Conservation (phyloP, 768 basidiomycete species). For the Agrocybe praecox region DNA sequence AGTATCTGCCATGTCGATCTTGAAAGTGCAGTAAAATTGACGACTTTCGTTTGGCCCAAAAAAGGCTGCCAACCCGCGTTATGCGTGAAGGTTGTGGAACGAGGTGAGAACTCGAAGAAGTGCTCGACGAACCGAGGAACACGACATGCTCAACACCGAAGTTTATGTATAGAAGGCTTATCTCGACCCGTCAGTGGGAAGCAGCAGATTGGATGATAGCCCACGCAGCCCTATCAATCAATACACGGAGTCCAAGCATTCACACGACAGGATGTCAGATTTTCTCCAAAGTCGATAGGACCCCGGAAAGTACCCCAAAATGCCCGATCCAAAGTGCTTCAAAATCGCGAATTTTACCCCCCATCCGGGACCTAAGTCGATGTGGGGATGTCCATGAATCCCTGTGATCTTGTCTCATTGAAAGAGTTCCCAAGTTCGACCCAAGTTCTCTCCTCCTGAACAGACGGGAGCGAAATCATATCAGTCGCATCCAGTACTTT, state of each 20-base stretch:
- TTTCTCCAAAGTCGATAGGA: background rate
- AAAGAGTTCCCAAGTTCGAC: no score
- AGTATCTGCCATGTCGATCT: constrained; percentile 24
- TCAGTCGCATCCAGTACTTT: no score
- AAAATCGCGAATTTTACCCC: no score
- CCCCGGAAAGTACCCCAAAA: no score
- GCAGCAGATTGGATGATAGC: constrained; percentile 11
- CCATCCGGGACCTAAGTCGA: no score
- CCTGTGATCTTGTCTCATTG: no score
- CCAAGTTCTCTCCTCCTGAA: no score
- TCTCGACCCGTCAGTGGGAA: constrained; percentile 12
- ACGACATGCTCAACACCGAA: background rate
- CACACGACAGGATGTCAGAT: background rate
- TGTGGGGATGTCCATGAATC: background rate
- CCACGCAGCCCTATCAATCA: constrained; percentile 5
- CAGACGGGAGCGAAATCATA: no score
- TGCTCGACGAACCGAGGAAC: constrained; percentile 2
- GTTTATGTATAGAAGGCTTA: constrained; percentile 8
- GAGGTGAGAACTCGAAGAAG: background rate
- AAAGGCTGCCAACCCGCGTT: no score
- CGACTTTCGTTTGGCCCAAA: no score
- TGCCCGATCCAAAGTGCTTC: no score
- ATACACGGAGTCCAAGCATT: background rate
- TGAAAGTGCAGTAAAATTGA: background rate
- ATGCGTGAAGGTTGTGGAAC: background rate